Evolutionary conservation across 2,329 filamentous ascomycete genomes (phyloP), one percentile per base, ranked within the genome.

Genomic region (Arthroderma uncinatum): DNA sequence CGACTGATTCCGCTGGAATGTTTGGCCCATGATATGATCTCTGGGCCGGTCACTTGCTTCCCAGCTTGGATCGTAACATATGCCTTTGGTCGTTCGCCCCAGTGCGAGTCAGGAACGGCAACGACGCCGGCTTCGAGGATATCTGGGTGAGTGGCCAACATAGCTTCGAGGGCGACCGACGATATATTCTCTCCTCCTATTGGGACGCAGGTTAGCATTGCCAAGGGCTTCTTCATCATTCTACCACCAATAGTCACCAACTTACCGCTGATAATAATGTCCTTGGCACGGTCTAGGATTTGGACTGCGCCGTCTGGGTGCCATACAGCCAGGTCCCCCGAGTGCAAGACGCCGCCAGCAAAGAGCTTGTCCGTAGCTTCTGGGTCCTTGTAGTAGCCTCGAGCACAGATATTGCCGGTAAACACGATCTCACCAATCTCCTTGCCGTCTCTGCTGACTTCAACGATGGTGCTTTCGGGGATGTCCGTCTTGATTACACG

Each of bases 71-170:
- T 78, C 0, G 93, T 97, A 59, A 97, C 75, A 68, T 89, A 98
- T 0, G 92, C 93, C 74, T 95, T 95, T 10, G 93, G 92, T n/a
- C 89, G 76, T 74, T 98, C 93, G 23, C 93, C 93, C 91, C 92
- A 98, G 68, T 94, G 88, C 37, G 84, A 84, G 70, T 97, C 91
- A 0, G 85, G 79, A 0, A 97, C 85, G 0, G 88, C 87, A 4
- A 96, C 89, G 33, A 96, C 91, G 37, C 89, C 93, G 0, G 86
- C 91, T 74, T 98, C 93, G 23, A 98, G 81, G 37, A 98, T 82
- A 62, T 89, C 83, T 0, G 91, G 89, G 69, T 98, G 93, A 53
- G 89, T 85, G 4, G 86, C 86, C 1, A 98, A 80, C 84, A 95
- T 89, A 59, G 85, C 83, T 73, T 98, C 93, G 2, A 98, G 79